Evolutionary conservation across 768 basidiomycete species (phyloP).

Genomic region (Suillus clintonianus): DNA sequence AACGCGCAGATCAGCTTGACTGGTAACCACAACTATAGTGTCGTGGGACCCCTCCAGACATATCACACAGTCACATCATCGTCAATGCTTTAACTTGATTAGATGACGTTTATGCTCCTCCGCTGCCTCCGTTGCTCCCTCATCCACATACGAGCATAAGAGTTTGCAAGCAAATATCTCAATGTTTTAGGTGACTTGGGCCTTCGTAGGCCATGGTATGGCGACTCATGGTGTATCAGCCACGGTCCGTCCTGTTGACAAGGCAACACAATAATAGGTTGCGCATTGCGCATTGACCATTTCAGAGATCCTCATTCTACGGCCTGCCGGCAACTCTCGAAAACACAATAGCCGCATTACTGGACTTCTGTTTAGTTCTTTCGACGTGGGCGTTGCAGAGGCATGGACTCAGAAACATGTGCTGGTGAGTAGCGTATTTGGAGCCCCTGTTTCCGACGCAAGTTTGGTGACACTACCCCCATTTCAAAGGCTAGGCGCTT

Average conservation of each 20-base stretch:
- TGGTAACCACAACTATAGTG: not conserved
- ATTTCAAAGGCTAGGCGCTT: not conserved
- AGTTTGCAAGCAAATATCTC: not conserved
- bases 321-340: not conserved
- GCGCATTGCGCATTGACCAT: not conserved
- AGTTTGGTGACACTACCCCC: not conserved
- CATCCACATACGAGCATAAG: not conserved
- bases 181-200: not conserved
- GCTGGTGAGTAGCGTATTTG: too few species aligned
- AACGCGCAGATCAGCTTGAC: not conserved
- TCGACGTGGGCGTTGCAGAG: not conserved
- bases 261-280: not conserved
- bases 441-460: not conserved
- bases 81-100: not conserved
- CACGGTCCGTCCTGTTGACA: not conserved
- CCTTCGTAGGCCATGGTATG: not conserved
- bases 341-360: not conserved
- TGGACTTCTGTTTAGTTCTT: too few species aligned
- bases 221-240: not conserved
- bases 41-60: not conserved
- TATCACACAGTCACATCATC: not conserved
- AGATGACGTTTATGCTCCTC: too few species aligned
- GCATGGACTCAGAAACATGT: not conserved
- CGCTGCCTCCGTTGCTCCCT: not conserved
- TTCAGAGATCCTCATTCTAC: not conserved